Evolutionary conservation across 306 rosid genomes (phyloP), one percentile per base, ranked within the genome.

Genomic region (Psophocarpus tetragonolobus): DNA sequence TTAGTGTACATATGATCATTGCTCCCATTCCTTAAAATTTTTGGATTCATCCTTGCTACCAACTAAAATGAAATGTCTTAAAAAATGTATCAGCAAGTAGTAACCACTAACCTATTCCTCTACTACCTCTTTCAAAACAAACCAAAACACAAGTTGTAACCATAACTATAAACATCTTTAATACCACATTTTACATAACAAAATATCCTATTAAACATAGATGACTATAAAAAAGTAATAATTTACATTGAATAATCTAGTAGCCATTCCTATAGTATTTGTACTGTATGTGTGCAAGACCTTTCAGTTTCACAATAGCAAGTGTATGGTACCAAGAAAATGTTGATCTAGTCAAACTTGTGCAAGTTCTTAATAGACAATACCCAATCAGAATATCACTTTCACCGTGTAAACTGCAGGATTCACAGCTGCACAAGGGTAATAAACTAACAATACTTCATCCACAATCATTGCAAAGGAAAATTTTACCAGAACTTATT

Each of bases 111-210:
- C n/a, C n/a, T n/a, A n/a, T n/a, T n/a, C n/a, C n/a, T n/a, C n/a
- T n/a, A n/a, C n/a, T n/a, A n/a, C 6, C 61, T 3, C 29, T 68
- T 54, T 21, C 8, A n/a, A 56, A 36, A 56, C 29, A 41, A 82
- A 41, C 44, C 50, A 72, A 45, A 6, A 56, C 36, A 38, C 30
- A 10, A 74, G 73, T 53, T 48, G 66, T 35, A 65, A 76, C 54
- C 60, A 45, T 44, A 13, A 8, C 38, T 47, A 45, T 48, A 32
- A 15, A 53, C 67, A 51, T 42, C 38, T 30, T 60, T 65, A 51
- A 35, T 32, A 64, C 30, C 70, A 65, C 48, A 10, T 57, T 45
- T 33, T 23, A 26, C 8, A 56, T 48, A 56, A 35, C 45, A 63
- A 50, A 26, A 26, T 15, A 36, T 47, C 42, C 14, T 38, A 76